A percentile compares a stretch with the other conserved stretches of the same genome.
Conservation (phyloP, 2,329 filamentous ascomycete genomes). For the Pseudocercospora pini-densiflorae region DNA sequence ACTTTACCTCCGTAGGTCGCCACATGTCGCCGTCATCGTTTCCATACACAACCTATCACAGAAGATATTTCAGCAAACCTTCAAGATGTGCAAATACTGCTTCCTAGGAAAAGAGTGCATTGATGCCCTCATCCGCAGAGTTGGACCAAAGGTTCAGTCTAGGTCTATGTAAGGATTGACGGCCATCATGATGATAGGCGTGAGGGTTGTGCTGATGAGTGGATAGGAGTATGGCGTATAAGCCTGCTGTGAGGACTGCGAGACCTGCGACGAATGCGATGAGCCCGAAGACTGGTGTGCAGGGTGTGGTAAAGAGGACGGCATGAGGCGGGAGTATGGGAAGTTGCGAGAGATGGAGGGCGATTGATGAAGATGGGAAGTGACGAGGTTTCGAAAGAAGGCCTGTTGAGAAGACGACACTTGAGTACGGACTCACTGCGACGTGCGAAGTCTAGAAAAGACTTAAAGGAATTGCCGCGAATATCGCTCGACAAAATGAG, state of each 20-base stretch:
- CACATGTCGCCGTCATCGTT: not conserved
- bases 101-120: conserved; percentile 19
- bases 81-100: conserved; percentile 18
- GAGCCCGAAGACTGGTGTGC: not conserved
- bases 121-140: conserved; percentile 11
- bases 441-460: not conserved
- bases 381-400: no score
- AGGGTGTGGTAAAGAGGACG: not conserved
- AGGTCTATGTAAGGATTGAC: conserved; percentile 5
- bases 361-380: not conserved
- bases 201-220: not conserved
- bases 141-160: conserved; percentile 5
- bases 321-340: not conserved
- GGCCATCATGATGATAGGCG: not conserved
- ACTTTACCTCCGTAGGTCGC: no score
- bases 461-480: not conserved
- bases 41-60: no score
- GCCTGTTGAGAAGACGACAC: no score
- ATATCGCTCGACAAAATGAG: not conserved
- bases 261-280: not conserved
- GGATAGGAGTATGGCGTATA: not conserved
- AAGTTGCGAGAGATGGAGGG: not conserved
- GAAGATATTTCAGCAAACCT: no score
- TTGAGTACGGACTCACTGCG: no score
- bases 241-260: not conserved